These are phyloP conservation scores for Calendula officinalis DNA, from an alignment of 129 eudicot genomes.

Conservation along the genomic window DNA sequence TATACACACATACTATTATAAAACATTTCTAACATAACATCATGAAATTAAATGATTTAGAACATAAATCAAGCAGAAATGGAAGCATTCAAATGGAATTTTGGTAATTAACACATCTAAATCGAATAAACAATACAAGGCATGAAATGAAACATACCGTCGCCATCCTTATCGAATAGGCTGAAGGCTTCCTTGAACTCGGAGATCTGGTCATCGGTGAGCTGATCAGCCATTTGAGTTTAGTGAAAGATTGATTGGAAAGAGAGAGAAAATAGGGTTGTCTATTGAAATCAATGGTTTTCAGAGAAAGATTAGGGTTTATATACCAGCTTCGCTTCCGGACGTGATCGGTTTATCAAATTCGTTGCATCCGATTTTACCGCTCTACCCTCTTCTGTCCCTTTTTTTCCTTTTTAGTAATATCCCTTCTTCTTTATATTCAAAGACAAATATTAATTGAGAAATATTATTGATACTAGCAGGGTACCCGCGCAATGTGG, in stretches of 20 bases:
- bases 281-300: constrained; percentile 8
- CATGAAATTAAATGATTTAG: not conserved
- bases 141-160: constrained; percentile 22
- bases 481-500: too few relatives aligned
- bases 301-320: constrained; percentile 33
- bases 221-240: constrained; percentile 42
- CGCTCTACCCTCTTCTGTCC: constrained; percentile 39
- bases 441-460: too few relatives aligned
- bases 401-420: too few relatives aligned
- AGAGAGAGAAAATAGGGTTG: constrained; percentile 21
- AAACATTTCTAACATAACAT: not conserved
- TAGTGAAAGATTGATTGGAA: constrained; percentile 10
- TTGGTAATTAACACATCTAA: not conserved
- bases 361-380: constrained; percentile 36
- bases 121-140: not conserved
- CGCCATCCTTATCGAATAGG: constrained; percentile 47
- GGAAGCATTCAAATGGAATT: not conserved
- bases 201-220: constrained; percentile 44
- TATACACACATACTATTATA: not conserved
- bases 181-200: constrained; percentile 45
- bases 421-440: too few relatives aligned
- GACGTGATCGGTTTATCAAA: constrained; percentile 43
- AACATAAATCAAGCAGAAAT: not conserved
- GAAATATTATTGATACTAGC: too few relatives aligned
- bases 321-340: constrained; percentile 30